A percentile compares a stretch with the other conserved stretches of the same genome.
Conservation (phyloP, 2,329 filamentous ascomycete genomes). For the Anthostomella pinea region DNA sequence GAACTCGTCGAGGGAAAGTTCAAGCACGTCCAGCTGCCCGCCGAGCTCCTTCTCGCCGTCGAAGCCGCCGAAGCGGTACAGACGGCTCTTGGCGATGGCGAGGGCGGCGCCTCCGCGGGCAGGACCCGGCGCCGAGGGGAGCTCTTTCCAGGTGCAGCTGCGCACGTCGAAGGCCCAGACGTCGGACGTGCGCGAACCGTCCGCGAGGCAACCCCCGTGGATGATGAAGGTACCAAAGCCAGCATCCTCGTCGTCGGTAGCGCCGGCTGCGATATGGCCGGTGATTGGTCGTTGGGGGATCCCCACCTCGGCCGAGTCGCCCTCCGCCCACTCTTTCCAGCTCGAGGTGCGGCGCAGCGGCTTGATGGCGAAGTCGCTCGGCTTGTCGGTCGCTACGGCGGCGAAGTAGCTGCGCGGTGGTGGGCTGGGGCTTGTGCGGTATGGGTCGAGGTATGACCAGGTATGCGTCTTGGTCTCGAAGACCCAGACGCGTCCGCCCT, state of each 20-base stretch:
- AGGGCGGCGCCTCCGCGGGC: slow-evolving; percentile 67
- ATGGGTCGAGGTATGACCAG: slow-evolving; percentile 65
- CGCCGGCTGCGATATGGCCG: slow-evolving; percentile 54
- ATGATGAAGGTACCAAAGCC: slow-evolving; percentile 69
- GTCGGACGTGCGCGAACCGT: slow-evolving; percentile 61
- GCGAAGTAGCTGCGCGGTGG: slow-evolving; percentile 70
- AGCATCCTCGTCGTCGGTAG: slow-evolving; percentile 58
- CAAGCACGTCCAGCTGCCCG: slow-evolving; percentile 66
- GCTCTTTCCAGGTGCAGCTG: slow-evolving; percentile 62
- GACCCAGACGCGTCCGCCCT: slow-evolving; percentile 72
- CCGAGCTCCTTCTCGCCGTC: slow-evolving; percentile 69
- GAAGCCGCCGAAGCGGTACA: slow-evolving; percentile 81
- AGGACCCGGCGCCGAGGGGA: slow-evolving; percentile 65
- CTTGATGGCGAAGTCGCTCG: slow-evolving; percentile 46
- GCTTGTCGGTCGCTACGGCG: slow-evolving; percentile 55
- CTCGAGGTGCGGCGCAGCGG: slow-evolving; percentile 37
- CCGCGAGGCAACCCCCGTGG: slow-evolving; percentile 70
- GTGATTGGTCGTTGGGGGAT: slow-evolving; percentile 59
- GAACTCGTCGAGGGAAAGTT: slow-evolving; percentile 55
- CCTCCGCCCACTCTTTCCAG: slow-evolving; percentile 56
- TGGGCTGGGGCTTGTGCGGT: slow-evolving; percentile 49
- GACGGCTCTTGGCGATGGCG: slow-evolving; percentile 57
- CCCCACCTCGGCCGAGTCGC: slow-evolving; percentile 51
- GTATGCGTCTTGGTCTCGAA: slow-evolving; percentile 62
- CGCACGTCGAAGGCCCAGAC: slow-evolving; percentile 75